A percentile compares a stretch with the other conserved stretches of the same genome.
Conservation (phyloP, 176 grass and related monocot genomes). For the Ensete ventricosum region DNA sequence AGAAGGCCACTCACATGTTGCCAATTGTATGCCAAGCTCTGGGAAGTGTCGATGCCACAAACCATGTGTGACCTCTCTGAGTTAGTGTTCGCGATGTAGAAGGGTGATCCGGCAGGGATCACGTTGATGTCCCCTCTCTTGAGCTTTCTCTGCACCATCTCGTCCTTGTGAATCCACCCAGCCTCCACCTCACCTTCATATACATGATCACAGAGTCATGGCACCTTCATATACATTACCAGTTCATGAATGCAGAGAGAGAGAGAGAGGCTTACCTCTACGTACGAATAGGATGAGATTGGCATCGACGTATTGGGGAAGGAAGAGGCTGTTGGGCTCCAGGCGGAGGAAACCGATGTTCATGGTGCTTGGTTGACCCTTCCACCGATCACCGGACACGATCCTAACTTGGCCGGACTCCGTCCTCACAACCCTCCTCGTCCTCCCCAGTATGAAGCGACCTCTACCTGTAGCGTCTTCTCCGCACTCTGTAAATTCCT, state of each 20-base stretch:
- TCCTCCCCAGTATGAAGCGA: slow-evolving; percentile 1
- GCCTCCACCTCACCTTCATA: slow-evolving; percentile 51
- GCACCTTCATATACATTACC: not conserved
- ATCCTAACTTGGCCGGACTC: not conserved
- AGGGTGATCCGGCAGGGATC: slow-evolving; percentile 67
- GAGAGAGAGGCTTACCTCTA: not conserved
- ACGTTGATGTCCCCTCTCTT: slow-evolving; percentile 78
- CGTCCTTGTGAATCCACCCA: slow-evolving; percentile 52
- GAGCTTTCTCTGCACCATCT: slow-evolving; percentile 52
- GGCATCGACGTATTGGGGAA: slow-evolving; percentile 9
- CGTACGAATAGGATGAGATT: slow-evolving; percentile 4
- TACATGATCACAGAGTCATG: not conserved
- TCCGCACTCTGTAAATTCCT: not conserved
- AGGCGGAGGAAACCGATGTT: not conserved
- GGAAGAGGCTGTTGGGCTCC: not conserved
- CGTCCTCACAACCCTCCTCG: not conserved
- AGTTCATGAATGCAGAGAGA: not conserved
- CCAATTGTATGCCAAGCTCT: not conserved
- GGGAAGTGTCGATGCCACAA: slow-evolving; percentile 17
- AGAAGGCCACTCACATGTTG: not conserved
- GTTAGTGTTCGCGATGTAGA: slow-evolving; percentile 68
- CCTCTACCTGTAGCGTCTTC: not conserved
- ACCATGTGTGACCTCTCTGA: slow-evolving; percentile 51
- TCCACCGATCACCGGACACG: not conserved
- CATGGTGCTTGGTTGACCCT: slow-evolving; percentile 3